Percentiles rank a stretch among this genome's conserved stretches.
Evolutionary conservation across 2,329 filamentous ascomycete genomes (phyloP).

Genomic region (Pestalotiopsis sp.): DNA sequence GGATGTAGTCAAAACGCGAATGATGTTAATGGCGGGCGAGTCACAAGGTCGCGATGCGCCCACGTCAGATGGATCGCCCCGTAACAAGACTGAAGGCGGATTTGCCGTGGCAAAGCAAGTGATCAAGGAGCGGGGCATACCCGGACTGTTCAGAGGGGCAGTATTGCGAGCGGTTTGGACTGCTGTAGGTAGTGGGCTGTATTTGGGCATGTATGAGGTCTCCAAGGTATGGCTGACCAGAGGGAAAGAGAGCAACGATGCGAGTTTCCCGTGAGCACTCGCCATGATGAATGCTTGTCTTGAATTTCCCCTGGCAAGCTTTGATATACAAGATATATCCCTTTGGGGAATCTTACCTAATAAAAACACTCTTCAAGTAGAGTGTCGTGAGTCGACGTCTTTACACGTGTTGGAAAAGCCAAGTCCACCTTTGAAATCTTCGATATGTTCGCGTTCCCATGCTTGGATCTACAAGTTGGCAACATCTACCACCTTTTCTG

Average conservation of each 20-base stretch:
- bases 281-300: no score
- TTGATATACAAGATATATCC: no score
- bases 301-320: no score
- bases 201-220: constrained; percentile 83
- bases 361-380: no score
- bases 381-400: no score
- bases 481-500: constrained; percentile 40
- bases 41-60: constrained; percentile 24
- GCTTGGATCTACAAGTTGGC: neutral
- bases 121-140: constrained; percentile 64
- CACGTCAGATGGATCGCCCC: constrained; percentile 33
- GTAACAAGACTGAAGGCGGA: constrained; percentile 33
- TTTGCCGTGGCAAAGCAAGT: constrained; percentile 66
- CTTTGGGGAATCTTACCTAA: no score
- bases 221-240: constrained; percentile 64
- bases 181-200: constrained; percentile 77
- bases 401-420: no score
- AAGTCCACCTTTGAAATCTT: no score
- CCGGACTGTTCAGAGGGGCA: constrained; percentile 76
- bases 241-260: constrained; percentile 28
- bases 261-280: neutral
- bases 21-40: constrained; percentile 71
- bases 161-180: constrained; percentile 77
- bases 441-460: no score
- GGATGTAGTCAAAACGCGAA: constrained; percentile 85